Percentiles rank a stretch among this genome's conserved stretches.
phyloP scores from a whole-genome alignment of 2,329 filamentous ascomycete species.

The Colletotrichum liaoningense region DNA sequence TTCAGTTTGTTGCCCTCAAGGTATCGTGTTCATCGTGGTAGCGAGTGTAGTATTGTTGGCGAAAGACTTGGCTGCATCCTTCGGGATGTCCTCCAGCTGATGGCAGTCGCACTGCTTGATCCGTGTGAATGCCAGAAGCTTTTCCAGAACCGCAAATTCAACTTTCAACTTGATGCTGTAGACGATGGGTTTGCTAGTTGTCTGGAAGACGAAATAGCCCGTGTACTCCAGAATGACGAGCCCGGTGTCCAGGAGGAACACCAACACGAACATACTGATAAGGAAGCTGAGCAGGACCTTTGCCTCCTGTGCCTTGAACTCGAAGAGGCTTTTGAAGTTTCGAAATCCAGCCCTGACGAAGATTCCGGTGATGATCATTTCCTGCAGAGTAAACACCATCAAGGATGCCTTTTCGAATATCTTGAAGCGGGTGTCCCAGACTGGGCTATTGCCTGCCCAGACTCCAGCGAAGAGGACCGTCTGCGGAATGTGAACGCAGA shows the following conservation, averaged over 20 bases:
- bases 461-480: conserved; percentile 62
- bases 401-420: conserved; percentile 66
- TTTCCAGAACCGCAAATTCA: conserved; percentile 61
- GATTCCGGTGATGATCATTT: conserved; percentile 60
- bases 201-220: conserved; percentile 44
- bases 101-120: conserved; percentile 23
- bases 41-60: background rate
- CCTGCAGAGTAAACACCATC: conserved; percentile 66
- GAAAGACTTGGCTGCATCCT: background rate
- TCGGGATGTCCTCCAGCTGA: background rate
- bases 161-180: conserved; percentile 46
- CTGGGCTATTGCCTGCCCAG: conserved; percentile 50
- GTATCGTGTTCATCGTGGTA: conserved; percentile 21
- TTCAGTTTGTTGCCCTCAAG: background rate
- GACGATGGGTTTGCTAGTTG: conserved; percentile 30
- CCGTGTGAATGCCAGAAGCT: conserved; percentile 37
- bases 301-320: conserved; percentile 24
- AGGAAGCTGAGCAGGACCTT: conserved; percentile 50
- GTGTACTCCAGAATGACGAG: conserved; percentile 52
- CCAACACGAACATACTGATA: conserved; percentile 51
- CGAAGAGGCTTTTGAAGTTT: conserved; percentile 28
- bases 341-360: conserved; percentile 50
- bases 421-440: conserved; percentile 46
- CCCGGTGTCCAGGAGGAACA: conserved; percentile 52
- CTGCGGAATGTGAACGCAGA: conserved; percentile 60